These are phyloP conservation scores for Haplosporangium gracile DNA, from an alignment of 192 early-diverging fungal genomes.

Conservation along the genomic window DNA sequence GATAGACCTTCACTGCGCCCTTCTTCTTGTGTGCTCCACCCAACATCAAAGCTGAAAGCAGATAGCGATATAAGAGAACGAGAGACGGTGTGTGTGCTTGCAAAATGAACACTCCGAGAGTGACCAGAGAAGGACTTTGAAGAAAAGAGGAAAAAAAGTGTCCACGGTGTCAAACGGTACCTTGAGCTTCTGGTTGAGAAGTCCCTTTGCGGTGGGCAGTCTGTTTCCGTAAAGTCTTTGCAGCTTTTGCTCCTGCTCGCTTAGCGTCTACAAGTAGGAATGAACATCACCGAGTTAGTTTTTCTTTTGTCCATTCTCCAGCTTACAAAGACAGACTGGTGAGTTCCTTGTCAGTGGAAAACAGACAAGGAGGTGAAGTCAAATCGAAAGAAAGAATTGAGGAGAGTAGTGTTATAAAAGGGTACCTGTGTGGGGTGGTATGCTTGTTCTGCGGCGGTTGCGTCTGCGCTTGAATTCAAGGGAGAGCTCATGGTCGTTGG, in stretches of 20 bases:
- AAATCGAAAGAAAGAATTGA: background rate
- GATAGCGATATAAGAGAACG: background rate
- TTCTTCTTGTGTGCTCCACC: background rate
- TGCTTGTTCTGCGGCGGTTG: slow-evolving; percentile 35
- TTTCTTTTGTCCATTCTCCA: background rate
- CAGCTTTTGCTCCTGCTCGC: slow-evolving; percentile 79
- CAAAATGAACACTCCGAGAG: background rate
- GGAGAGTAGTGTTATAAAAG: background rate
- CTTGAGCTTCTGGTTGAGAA: slow-evolving; percentile 82
- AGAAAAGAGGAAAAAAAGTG: background rate
- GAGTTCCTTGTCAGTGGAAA: background rate
- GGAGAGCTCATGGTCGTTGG: slow-evolving; percentile 36
- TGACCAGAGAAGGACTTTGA: background rate
- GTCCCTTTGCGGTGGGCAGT: slow-evolving; percentile 80
- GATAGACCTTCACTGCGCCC: background rate
- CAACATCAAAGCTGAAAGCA: background rate
- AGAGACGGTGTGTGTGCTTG: background rate
- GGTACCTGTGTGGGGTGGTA: slow-evolving; percentile 35
- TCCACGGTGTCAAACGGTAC: slow-evolving; percentile 55
- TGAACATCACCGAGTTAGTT: no score
- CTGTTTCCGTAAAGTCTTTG: slow-evolving; percentile 85
- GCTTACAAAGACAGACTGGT: no score
- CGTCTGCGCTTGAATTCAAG: slow-evolving; percentile 32
- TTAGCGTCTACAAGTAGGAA: slow-evolving; percentile 67
- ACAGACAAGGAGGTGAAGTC: background rate